Evolutionary conservation across 805 yeast genomes (phyloP), one percentile per base, ranked within the genome.

Genomic region (Ogataea ramenticola): DNA sequence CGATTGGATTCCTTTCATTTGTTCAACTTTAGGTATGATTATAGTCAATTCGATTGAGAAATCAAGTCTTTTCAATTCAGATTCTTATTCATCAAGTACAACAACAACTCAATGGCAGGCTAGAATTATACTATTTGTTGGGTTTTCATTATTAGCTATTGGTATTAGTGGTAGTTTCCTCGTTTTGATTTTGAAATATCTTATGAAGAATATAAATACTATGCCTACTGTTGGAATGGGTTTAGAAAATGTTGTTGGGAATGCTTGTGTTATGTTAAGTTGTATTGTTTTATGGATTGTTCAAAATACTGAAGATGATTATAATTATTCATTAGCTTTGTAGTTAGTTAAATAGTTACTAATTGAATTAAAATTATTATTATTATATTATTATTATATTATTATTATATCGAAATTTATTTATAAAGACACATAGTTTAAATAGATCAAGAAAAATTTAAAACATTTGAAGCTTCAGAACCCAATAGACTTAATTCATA

Each of bases 201-300:
- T 90, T 45, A 70, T 89, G 53, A 86, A 87, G 51, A 83, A 83
- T 49, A 86, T 76, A 62, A 68, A 66, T 24, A 66, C 79, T 4
- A 81, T 84, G 74, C 97, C 97, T 32, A 88, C 96, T 1, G 72
- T 91, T 43, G 91, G 93, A 4, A 89, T 93, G 96, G 99, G 98
- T 16, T 75, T 88, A 20, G 80, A 87, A 46, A 91, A 91, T 64
- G 90, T 93, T 35, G 75, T 84, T 20, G 80, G 87, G 38, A 88
- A 90, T 56, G 75, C 78, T 8, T 71, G 83, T 48, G 78, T 91
- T 31, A 85, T 91, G 88, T 66, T 87, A 54, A 88, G 97, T 68
- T 90, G 97, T 64, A 79, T 87, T 39, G 72, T 82, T 9, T 68
- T 93, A 55, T 93, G 99, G 99, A 69, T 91, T 43, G 88, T 96